phyloP scores from a whole-genome alignment of 2,329 filamentous ascomycete genomes.

The Coccinonectria pachysandricola region DNA sequence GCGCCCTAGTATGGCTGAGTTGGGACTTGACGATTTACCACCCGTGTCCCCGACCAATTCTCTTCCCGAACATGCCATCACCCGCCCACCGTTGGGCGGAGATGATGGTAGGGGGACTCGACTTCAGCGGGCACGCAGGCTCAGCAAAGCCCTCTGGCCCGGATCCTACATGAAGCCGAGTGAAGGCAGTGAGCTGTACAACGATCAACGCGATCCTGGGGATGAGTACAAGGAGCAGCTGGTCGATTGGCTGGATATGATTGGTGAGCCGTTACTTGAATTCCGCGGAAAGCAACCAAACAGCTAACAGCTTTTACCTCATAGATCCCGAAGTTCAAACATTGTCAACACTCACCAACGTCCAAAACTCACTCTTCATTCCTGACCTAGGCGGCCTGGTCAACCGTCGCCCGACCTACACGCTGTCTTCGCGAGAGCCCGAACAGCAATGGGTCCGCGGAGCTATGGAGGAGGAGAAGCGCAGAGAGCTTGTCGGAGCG shows the following conservation, averaged over 20 bases:
- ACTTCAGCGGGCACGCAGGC: conserved; percentile 11
- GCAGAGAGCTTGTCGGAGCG: conserved; percentile 7
- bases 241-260: conserved; percentile 30
- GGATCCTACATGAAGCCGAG: conserved; percentile 6
- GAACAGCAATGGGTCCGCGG: conserved; percentile 15
- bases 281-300: no score
- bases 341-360: conserved; percentile 74
- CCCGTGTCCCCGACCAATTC: conserved; percentile 19
- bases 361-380: conserved; percentile 82
- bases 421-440: conserved; percentile 43
- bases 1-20: conserved; percentile 25
- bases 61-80: conserved; percentile 12
- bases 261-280: no score
- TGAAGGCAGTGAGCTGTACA: no score
- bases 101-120: conserved; percentile 1
- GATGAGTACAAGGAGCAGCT: conserved; percentile 29
- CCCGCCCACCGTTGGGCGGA: conserved; percentile 1
- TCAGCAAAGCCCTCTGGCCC: conserved; percentile 21
- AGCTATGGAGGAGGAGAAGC: conserved; percentile 10
- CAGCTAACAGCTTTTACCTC: conserved; percentile 1
- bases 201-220: conserved; percentile 7
- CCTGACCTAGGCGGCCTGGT: conserved; percentile 67
- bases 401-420: conserved; percentile 72
- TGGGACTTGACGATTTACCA: conserved; percentile 14
- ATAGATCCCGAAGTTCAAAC: conserved; percentile 75